These are phyloP conservation scores for Rhodotorula mucilaginosa DNA, from an alignment of 1,284 basidiomycete species.

Conservation along the genomic window DNA sequence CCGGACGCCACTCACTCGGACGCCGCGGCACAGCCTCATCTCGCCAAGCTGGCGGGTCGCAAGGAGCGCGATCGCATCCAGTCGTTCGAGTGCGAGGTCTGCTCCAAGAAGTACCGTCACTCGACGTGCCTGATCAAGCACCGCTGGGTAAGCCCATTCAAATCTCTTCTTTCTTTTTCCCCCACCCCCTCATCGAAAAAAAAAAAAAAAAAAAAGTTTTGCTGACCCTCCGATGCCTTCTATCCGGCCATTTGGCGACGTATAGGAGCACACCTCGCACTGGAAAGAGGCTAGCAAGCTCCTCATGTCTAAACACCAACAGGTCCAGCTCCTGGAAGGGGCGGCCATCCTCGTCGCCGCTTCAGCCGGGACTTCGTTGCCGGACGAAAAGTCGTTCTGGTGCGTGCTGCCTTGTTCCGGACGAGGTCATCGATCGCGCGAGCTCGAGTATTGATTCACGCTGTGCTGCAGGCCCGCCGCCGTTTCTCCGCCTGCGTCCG, in stretches of 20 bases:
- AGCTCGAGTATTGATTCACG: accelerated
- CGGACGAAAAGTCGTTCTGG: constrained; percentile 87
- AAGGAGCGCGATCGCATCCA: constrained; percentile 2
- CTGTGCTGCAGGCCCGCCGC: constrained; percentile 58
- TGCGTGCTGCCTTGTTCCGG: constrained; percentile 57
- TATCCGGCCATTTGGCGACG: background rate
- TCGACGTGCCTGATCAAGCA: constrained; percentile 38
- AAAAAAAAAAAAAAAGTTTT: no score
- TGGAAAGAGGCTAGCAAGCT: constrained; percentile 96
- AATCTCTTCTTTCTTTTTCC: background rate
- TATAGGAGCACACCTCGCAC: constrained; percentile 52
- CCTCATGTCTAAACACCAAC: constrained; percentile 93
- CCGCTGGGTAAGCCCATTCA: constrained; percentile 31
- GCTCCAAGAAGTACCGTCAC: constrained; percentile 37
- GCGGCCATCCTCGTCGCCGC: constrained; percentile 78
- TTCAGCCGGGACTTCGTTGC: constrained; percentile 69
- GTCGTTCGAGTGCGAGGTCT: constrained; percentile 32
- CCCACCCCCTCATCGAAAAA: no score
- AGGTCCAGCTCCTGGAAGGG: constrained; percentile 94
- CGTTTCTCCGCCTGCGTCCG: constrained; percentile 53
- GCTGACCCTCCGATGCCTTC: background rate
- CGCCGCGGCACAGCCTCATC: background rate
- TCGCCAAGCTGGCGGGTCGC: constrained; percentile 7
- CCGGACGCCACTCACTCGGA: background rate
- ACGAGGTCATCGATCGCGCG: background rate